Evolutionary conservation across 495 filamentous ascomycete species (phyloP), one percentile per base, ranked within the genome.

Genomic region (Xylaria flabelliformis): DNA sequence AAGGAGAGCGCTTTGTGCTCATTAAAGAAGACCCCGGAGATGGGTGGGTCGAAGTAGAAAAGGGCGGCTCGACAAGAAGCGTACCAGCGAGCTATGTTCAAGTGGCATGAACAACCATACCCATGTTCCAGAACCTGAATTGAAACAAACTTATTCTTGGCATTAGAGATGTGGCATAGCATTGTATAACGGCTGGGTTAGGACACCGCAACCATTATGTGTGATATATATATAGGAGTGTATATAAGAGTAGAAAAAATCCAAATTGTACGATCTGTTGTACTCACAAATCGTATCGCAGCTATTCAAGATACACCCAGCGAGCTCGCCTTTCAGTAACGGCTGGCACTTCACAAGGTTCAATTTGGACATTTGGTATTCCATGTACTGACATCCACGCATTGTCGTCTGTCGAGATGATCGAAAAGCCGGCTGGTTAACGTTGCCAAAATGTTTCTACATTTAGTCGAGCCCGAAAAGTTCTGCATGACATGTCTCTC

Each of bases 1-100:
- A 96, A 82, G 96, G 96, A 0, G 96, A 99, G 80, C 84, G 91
- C 66, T 97, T 99, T 76, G 96, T 98, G 26, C 80, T 98, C 50
- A 89, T 97, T 55, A 93, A 87, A 73, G 88, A 90, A 53, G 94
- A 98, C 79, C 85, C 89, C 13, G 96, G 96, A 1, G 96, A 98
- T 83, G 96, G 96, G 17, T 99, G 96, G 96, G 93, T 91, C 12
- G 95, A 98, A 82, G 96, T 99, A 17, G 96, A 98, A 84, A 91
- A 91, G 72, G 92, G 91, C 32, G 96, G 96, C n/a, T 82, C 88
- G 55, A 93, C 91, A n/a, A 94, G 91, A 83, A 97, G 93, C 78
- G 95, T 99, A 62, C 95, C 95, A 19, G 94, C 95, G 56, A 96
- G 93, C 81, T 99, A 98, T 82, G 88, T 99, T 69, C 92, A 94